These are phyloP conservation scores for Helicostylum pulchrum DNA, from an alignment of 192 early-diverging fungal species.

Conservation along the genomic window DNA sequence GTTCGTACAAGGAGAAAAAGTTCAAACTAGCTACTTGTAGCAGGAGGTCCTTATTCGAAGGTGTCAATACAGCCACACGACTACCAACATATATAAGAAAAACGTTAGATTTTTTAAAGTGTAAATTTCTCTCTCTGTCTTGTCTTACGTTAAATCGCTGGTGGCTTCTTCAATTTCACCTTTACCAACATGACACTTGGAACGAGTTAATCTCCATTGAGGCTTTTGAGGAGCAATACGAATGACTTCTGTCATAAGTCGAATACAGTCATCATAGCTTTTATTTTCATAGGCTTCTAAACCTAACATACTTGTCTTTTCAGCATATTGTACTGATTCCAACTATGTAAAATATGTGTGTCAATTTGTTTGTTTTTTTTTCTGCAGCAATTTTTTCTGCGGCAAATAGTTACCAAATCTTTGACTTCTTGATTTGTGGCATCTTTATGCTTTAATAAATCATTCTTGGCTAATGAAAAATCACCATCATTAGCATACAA, in stretches of 20 bases:
- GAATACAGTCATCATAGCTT: slow-evolving; percentile 55
- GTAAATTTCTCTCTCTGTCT: not conserved
- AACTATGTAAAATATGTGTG: slow-evolving; percentile 37
- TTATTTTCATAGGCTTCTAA: slow-evolving; percentile 36
- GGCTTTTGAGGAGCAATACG: slow-evolving; percentile 51
- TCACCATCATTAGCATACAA: slow-evolving; percentile 66
- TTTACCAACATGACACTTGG: slow-evolving; percentile 66
- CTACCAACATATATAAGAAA: slow-evolving; percentile 28
- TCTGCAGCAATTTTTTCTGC: slow-evolving; percentile 27
- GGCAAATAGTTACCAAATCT: slow-evolving; percentile 3
- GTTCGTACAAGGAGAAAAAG: slow-evolving; percentile 66
- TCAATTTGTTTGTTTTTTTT: slow-evolving; percentile 34
- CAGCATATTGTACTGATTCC: slow-evolving; percentile 42
- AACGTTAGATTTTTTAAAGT: not conserved
- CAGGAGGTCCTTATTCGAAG: slow-evolving; percentile 59
- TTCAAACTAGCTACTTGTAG: slow-evolving; percentile 70
- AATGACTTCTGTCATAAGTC: slow-evolving; percentile 49
- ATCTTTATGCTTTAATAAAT: slow-evolving; percentile 48
- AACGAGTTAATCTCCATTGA: slow-evolving; percentile 61
- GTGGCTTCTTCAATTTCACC: slow-evolving; percentile 84
- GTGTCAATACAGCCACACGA: slow-evolving; percentile 67
- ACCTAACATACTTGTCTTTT: slow-evolving; percentile 38
- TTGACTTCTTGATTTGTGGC: not conserved
- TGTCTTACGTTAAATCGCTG: slow-evolving; percentile 63
- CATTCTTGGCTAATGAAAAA: slow-evolving; percentile 58